Evolutionary conservation across 495 filamentous ascomycete genomes (phyloP), one percentile per base, ranked within the genome.

Genomic region (Lentithecium fluviatile): DNA sequence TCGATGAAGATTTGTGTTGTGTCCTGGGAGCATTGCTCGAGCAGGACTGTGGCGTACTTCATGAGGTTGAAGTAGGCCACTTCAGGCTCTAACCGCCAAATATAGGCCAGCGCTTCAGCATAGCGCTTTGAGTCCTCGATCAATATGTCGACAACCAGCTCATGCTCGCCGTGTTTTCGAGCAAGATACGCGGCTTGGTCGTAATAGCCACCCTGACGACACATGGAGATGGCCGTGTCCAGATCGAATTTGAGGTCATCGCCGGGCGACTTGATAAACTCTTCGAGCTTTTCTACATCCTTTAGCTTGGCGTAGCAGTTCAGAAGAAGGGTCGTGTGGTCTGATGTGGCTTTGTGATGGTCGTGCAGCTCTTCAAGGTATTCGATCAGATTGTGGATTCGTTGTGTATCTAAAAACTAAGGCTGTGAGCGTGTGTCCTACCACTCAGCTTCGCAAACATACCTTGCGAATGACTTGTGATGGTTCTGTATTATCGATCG

Each of bases 281-380:
- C 87, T 65, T 97, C 92, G 15, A 98, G 79, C 73, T 98, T 98
- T 37, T 87, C 85, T 7, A 96, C 92, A 69, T 98, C 92, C 69
- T 97, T 97, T 5, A 96, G 76, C 69, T 98, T 98, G 0, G 94
- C 94, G 69, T 98, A 98, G 76, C 94, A 98, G 71, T 97, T 98
- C 19, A 98, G 75, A 17, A 98, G 76, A 25, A 98, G 79, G 0
- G 92, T 98, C 0, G 94, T 98, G 69, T 98, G 94, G 62, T 98
- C 94, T n/a, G 89, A 87, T 1, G 91, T 96, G 6, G 94, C 94
- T 66, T 84, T 89, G 70, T 93, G 88, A 68, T 95, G 91, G 54
- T 97, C 91, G 71, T 98, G 94, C 24, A 98, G 76, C 73, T 97
- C 91, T 76, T 98, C 94, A 10, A 98, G 82, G 69, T 97, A 98